Base-by-base conservation (phyloP, 345 rosid genomes). In the Carallia pectinifolia region DNA sequence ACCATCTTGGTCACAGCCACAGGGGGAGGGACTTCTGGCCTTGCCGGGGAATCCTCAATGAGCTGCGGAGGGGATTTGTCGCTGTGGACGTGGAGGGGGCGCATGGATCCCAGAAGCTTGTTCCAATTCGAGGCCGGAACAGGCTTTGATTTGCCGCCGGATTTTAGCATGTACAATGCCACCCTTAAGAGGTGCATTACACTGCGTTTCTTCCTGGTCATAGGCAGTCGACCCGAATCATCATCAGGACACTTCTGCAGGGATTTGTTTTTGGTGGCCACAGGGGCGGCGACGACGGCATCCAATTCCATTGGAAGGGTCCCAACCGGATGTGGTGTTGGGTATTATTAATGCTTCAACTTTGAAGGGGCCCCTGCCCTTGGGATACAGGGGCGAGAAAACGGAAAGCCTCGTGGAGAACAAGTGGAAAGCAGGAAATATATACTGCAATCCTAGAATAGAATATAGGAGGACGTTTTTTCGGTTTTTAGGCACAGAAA, bases 41-140 rank as follows among this genome's bases (percentile, higher is more conserved):
- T 13, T 36, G 17, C 52, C 19, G n/a, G 60, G 7, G 7, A 4
- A 39, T 6, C 59, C 23, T 55, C 66, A 9, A 23, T 3, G 4
- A 7, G 6, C 2, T 65, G 65, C 13, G 72, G 71, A 18, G 86
- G 87, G 31, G 81, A 72, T 61, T 61, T 56, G 63, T 74, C 13
- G 81, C 80, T 34, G 31, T 81, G 50, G 9, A 73, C n/a, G 63
- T 84, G 77, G 72, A 83, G 72, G 6, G 81, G 85, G 4, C 90
- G 87, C 77, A 82, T 81, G 18, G 90, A 78, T 16, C 81, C 85
- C 53, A 90, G 75, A 44, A 81, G 55, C 68, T 82, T 77, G 64
- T 76, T 79, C 87, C 85, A 78, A 27, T 62, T 77, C 1, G 77
- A 47, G 6, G 71, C 75, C 48, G 50, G 74, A 44, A 70, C 70